Conservation (phyloP, 768 basidiomycete species). For the Pleurotus tuber-regium region DNA sequence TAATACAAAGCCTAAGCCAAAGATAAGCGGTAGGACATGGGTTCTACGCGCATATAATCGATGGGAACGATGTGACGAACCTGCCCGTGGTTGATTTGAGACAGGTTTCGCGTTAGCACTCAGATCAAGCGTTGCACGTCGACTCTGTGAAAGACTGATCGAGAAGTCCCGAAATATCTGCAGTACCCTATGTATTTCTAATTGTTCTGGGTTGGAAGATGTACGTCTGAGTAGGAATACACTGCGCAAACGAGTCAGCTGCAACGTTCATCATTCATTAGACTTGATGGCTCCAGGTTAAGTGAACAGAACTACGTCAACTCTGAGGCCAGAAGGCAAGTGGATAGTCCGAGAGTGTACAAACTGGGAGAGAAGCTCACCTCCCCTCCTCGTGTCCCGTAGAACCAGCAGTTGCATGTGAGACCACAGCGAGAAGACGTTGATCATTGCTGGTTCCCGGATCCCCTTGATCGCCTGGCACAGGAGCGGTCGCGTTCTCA, state of each 20-base stretch:
- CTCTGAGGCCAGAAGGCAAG: no score
- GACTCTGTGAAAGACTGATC: constrained; percentile 56
- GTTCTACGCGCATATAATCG: not conserved
- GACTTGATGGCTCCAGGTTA: no score
- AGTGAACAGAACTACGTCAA: no score
- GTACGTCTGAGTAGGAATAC: constrained; percentile 47
- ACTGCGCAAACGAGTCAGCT: constrained; percentile 25
- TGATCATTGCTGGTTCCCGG: constrained; percentile 22
- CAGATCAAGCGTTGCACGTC: constrained; percentile 34
- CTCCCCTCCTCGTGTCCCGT: constrained; percentile 51
- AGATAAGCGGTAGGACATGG: no score
- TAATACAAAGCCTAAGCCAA: constrained; percentile 47
- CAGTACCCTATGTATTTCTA: constrained; percentile 48
- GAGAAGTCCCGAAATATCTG: constrained; percentile 56
- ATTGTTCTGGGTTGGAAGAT: constrained; percentile 24
- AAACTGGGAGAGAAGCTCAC: constrained; percentile 28
- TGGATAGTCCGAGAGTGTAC: constrained; percentile 8
- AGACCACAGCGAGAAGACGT: constrained; percentile 48
- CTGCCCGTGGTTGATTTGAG: constrained; percentile 35
- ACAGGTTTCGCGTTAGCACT: constrained; percentile 21
- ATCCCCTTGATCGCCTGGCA: no score
- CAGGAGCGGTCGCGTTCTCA: not conserved
- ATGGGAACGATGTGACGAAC: constrained; percentile 24
- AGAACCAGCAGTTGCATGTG: constrained; percentile 35
- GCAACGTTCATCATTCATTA: constrained; percentile 12